A percentile compares a stretch with the other conserved stretches of the same genome.
These are phyloP conservation scores for Austroboletus eburneus DNA, from an alignment of 768 basidiomycete species.

Conservation along the genomic window DNA sequence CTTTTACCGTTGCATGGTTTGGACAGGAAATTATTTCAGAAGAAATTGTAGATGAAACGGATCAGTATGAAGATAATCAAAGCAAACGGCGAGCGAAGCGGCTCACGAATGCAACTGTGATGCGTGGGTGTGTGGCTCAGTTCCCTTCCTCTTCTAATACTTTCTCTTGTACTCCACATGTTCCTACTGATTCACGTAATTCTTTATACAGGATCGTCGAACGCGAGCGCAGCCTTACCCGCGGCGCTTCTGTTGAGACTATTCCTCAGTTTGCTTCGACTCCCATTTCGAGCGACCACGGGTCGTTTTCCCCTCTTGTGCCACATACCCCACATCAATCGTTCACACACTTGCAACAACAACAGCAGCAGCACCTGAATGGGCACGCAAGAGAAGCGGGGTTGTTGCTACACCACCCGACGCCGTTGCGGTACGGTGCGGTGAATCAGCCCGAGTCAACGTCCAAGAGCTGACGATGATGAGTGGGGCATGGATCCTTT, in stretches of 20 bases:
- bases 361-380: neutral
- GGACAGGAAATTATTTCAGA: slow-evolving; percentile 88
- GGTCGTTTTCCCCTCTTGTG: slow-evolving; percentile 5
- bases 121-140: slow-evolving; percentile 58
- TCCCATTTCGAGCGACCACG: slow-evolving; percentile 7
- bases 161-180: neutral
- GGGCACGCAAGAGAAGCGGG: slow-evolving; percentile 3
- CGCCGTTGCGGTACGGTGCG: slow-evolving; percentile 17
- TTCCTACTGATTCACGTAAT: neutral
- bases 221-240: slow-evolving; percentile 38
- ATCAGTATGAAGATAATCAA: slow-evolving; percentile 83
- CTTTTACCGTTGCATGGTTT: neutral
- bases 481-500: neutral
- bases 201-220: slow-evolving; percentile 46
- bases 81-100: slow-evolving; percentile 72
- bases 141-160: neutral
- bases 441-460: neutral
- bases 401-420: slow-evolving; percentile 1
- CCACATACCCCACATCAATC: slow-evolving; percentile 13
- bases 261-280: slow-evolving; percentile 32
- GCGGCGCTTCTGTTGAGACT: slow-evolving; percentile 28
- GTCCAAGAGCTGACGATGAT: slow-evolving; percentile 12
- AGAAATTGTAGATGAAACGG: slow-evolving; percentile 95
- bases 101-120: slow-evolving; percentile 66
- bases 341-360: neutral